phyloP scores from a whole-genome alignment of 1,284 basidiomycete genomes.

The Inonotus obliquus region DNA sequence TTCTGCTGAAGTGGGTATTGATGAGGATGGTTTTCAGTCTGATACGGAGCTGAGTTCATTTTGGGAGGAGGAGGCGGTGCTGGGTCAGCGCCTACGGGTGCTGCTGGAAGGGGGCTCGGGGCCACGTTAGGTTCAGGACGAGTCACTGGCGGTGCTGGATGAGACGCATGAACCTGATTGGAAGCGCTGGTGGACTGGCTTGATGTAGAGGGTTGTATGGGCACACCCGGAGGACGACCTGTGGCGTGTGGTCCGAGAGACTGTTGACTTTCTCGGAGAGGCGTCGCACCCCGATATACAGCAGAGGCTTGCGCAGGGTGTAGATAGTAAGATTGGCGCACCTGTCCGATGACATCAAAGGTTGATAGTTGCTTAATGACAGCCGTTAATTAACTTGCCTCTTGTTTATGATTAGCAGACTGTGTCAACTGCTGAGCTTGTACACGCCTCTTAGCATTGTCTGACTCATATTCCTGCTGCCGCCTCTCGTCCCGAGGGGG shows the following conservation, averaged over 20 bases:
- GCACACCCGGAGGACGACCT: conserved; percentile 10
- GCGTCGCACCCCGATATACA: neutral
- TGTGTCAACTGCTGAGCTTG: neutral
- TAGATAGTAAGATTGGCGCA: conserved; percentile 3
- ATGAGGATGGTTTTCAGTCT: neutral
- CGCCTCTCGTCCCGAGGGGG: conserved; percentile 5
- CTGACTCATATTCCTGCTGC: conserved; percentile 11
- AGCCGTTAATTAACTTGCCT: neutral
- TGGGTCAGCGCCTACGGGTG: neutral
- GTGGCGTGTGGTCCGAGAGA: neutral
- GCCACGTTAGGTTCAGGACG: neutral
- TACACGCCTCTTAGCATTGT: conserved; percentile 1
- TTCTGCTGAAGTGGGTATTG: neutral
- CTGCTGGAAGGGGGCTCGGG: neutral
- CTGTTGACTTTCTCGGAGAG: neutral
- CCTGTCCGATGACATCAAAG: neutral
- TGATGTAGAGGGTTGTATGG: conserved; percentile 14
- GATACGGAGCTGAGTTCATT: neutral
- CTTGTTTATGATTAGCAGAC: conserved; percentile 4
- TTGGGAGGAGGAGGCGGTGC: conserved; percentile 1
- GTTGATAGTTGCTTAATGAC: neutral
- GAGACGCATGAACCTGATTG: neutral
- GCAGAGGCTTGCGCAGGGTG: conserved; percentile 1
- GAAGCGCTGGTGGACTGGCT: conserved; percentile 17
- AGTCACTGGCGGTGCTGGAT: neutral